A percentile compares a stretch with the other conserved stretches of the same genome.
phyloP scores from a whole-genome alignment of 306 rosid genomes.

The Pterocarpus macrocarpus region DNA sequence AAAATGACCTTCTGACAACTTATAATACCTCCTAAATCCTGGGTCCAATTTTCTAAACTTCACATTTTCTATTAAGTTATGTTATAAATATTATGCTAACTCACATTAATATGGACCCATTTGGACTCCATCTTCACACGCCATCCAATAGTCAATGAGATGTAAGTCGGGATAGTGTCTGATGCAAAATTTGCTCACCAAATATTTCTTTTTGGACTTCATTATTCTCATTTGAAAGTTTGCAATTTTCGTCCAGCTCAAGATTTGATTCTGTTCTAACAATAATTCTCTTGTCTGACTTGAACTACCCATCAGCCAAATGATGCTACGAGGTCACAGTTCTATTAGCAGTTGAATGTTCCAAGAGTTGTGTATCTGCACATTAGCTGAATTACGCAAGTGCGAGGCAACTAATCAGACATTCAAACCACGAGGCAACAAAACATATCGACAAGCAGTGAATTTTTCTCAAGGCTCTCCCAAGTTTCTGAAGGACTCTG shows the following conservation, averaged over 20 bases:
- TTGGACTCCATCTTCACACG: neutral
- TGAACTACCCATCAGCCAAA: neutral
- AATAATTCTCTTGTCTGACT: neutral
- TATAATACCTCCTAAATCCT: neutral
- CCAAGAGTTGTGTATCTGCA: neutral
- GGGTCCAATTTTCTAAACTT: neutral
- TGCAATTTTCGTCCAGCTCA: neutral
- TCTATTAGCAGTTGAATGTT: neutral
- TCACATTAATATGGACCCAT: too few species aligned
- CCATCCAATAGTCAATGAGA: too few species aligned
- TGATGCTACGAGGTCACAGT: constrained; percentile 11
- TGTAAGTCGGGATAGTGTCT: too few species aligned
- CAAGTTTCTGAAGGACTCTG: neutral
- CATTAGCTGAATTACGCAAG: neutral
- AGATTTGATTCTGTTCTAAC: constrained; percentile 29
- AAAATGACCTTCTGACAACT: neutral
- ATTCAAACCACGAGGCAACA: constrained; percentile 16
- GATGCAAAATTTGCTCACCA: too few species aligned
- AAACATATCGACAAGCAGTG: neutral
- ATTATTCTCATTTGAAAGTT: neutral
- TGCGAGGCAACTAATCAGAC: neutral
- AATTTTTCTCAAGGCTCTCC: neutral
- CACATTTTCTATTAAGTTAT: neutral
- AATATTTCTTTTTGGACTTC: neutral
- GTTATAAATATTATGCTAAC: too few species aligned